Conservation (phyloP, 352 stramenopile genomes). For the Aphanomyces astaci region DNA sequence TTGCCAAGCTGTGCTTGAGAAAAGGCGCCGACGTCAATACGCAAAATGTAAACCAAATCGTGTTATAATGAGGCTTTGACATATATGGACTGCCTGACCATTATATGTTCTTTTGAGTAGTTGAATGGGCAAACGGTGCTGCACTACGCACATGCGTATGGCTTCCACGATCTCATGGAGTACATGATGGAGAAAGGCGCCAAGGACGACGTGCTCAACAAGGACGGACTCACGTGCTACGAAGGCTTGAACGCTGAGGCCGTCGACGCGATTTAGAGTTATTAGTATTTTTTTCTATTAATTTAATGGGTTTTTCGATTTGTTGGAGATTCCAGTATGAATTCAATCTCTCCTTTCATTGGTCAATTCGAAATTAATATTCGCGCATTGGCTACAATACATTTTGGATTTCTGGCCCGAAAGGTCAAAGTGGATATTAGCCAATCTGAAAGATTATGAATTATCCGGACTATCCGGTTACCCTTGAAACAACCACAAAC, state of each 20-base stretch:
- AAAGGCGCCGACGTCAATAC: constrained; percentile 90
- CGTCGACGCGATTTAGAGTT: constrained; percentile 54
- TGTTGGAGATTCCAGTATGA: too few relatives aligned
- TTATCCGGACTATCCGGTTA: constrained; percentile 9
- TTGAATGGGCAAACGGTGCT: constrained; percentile 88
- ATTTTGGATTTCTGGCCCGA: too few relatives aligned
- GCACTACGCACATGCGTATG: constrained; percentile 92
- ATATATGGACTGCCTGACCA: too few relatives aligned
- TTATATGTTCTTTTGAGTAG: constrained; percentile 22
- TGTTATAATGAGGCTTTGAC: too few relatives aligned
- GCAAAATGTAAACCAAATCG: constrained; percentile 61
- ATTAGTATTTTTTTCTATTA: background rate
- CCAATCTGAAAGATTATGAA: background rate
- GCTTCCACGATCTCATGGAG: constrained; percentile 89
- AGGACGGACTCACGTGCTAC: constrained; percentile 92
- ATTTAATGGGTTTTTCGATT: too few relatives aligned
- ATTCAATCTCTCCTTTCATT: too few relatives aligned
- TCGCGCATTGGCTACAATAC: too few relatives aligned
- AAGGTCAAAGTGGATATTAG: too few relatives aligned
- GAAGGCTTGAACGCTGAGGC: constrained; percentile 86
- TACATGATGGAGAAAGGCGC: constrained; percentile 94
- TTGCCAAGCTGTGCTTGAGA: constrained; percentile 90
- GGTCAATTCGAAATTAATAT: too few relatives aligned
- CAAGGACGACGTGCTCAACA: constrained; percentile 85
- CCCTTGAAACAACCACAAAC: background rate